These are phyloP conservation scores for Stephanodiscus minutulus DNA, from an alignment of 108 stramenopile genomes.

Conservation along the genomic window DNA sequence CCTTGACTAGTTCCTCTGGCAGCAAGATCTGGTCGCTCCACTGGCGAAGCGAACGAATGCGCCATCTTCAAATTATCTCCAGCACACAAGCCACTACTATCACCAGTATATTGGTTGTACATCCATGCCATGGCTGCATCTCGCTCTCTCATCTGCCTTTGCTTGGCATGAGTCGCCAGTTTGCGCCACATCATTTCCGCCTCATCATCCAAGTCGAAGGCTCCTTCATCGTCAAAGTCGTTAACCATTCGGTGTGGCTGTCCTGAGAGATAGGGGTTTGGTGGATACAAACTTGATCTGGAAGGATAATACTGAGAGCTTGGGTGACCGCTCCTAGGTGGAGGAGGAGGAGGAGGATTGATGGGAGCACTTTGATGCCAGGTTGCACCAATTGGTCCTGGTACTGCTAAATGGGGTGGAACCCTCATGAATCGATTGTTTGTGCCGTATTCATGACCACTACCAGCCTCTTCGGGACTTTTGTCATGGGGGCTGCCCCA, in stretches of 20 bases:
- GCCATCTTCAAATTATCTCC: conserved; percentile 8
- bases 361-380: not conserved
- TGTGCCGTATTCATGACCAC: conserved; percentile 3
- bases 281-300: conserved; percentile 2
- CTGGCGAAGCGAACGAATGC: conserved; percentile 2
- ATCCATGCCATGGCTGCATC: conserved; percentile 12
- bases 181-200: conserved; percentile 30
- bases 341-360: not conserved
- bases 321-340: not conserved
- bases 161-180: conserved; percentile 24
- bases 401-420: conserved; percentile 21
- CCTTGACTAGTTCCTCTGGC: not conserved
- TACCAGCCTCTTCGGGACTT: not conserved
- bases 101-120: not conserved
- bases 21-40: conserved; percentile 5
- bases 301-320: not conserved
- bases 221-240: conserved; percentile 6
- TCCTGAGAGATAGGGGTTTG: not conserved
- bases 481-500: conserved; percentile 19
- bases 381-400: not conserved
- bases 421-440: conserved; percentile 2
- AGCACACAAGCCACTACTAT: not conserved
- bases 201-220: conserved; percentile 30
- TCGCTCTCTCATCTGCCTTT: conserved; percentile 16
- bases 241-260: conserved; percentile 4